These are phyloP conservation scores for Zychaea mexicana DNA, from an alignment of 371 early-diverging fungal species.

Conservation along the genomic window DNA sequence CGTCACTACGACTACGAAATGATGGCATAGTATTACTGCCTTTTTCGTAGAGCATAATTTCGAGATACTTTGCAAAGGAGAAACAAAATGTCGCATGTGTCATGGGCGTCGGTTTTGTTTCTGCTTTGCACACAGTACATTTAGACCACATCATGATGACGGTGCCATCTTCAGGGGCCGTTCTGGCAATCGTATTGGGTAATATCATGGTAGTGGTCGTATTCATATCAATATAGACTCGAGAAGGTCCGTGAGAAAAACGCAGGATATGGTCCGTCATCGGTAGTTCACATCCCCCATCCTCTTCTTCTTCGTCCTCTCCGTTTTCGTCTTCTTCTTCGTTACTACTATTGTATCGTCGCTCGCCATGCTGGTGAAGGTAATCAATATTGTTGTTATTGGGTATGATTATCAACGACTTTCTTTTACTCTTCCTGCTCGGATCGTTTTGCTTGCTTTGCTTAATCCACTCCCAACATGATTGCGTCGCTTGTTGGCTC, in stretches of 20 bases:
- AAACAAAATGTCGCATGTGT: slow-evolving; percentile 44
- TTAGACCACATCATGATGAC: slow-evolving; percentile 49
- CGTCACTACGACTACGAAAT: not conserved
- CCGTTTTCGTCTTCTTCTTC: not conserved
- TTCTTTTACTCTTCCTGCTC: not conserved
- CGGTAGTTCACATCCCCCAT: not conserved
- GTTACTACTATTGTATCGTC: not conserved
- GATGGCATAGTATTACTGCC: slow-evolving; percentile 16
- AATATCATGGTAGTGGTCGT: not conserved
- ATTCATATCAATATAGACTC: not conserved
- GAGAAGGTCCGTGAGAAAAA: not conserved
- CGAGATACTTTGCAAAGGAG: slow-evolving; percentile 70
- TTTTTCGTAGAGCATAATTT: slow-evolving; percentile 56
- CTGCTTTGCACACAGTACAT: slow-evolving; percentile 50
- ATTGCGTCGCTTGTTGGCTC: not conserved
- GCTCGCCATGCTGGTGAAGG: not conserved
- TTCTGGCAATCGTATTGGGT: not conserved
- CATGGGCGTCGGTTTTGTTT: slow-evolving; percentile 34
- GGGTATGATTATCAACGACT: not conserved
- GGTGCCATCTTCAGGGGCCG: not conserved
- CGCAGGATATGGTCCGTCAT: not conserved
- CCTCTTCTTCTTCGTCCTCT: not conserved
- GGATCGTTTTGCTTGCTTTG: not conserved
- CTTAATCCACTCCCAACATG: not conserved
- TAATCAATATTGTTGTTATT: not conserved